Conservation (phyloP, 441 rosid genomes). For the Theobroma grandiflorum region DNA sequence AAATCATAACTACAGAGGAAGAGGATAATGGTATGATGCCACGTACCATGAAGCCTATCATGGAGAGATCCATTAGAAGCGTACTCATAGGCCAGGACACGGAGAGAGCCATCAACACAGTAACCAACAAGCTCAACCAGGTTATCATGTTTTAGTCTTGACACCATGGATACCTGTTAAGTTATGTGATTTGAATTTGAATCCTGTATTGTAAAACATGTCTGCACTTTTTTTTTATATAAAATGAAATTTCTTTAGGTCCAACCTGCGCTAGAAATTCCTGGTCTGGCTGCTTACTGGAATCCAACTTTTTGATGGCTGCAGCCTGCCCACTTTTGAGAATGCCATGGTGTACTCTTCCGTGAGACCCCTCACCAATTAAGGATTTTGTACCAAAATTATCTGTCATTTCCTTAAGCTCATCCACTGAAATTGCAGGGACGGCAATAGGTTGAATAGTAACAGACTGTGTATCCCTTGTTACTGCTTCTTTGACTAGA, state of each 20-base stretch:
- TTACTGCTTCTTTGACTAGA: slow-evolving; percentile 40
- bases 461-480: slow-evolving; percentile 44
- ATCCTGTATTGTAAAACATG: background rate
- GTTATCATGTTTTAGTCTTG: slow-evolving; percentile 66
- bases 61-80: slow-evolving; percentile 74
- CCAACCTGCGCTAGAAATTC: slow-evolving; percentile 65
- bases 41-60: slow-evolving; percentile 66
- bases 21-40: background rate
- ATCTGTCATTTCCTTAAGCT: slow-evolving; percentile 57
- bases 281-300: slow-evolving; percentile 67
- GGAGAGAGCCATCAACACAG: slow-evolving; percentile 59
- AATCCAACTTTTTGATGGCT: slow-evolving; percentile 71
- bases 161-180: slow-evolving; percentile 64
- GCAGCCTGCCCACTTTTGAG: slow-evolving; percentile 56
- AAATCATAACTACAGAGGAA: background rate
- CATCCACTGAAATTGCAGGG: slow-evolving; percentile 52
- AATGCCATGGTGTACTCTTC: slow-evolving; percentile 67
- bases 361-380: slow-evolving; percentile 69
- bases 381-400: slow-evolving; percentile 60
- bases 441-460: slow-evolving; percentile 57
- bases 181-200: slow-evolving; percentile 10
- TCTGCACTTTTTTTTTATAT: background rate
- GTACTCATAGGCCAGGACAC: slow-evolving; percentile 63
- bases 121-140: slow-evolving; percentile 71
- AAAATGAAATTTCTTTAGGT: slow-evolving; percentile 5